Evolutionary conservation across 768 basidiomycete species (phyloP), one percentile per base, ranked within the genome.

Genomic region (Collybia nuda): DNA sequence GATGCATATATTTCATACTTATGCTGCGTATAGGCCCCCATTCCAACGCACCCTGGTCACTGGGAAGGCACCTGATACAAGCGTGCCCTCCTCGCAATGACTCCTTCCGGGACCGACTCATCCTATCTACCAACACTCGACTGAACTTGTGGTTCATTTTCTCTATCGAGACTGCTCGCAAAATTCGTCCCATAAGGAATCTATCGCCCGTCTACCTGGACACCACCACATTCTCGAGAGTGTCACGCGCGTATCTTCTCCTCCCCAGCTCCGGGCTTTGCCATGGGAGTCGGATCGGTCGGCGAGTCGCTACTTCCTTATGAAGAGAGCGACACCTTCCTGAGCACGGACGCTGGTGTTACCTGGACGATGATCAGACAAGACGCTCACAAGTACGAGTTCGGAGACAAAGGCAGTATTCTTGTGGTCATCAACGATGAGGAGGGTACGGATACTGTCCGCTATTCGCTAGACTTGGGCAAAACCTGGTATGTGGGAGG

Each of bases 261-360:
- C 1, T 94, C 93, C 0, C 87, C 92, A 5, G 96, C 95, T 0
- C 96, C 96, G 0, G 96, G 97, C 0, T 80, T 93, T 52, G 87
- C 92, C 23, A 96, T 99, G 90, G 96, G 90, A n/a, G 93, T 98
- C 1, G 97, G 97, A 5, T 89, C 84, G 0, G 79, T 97, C 29
- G 94, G 96, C 2, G 69, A 77, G 18, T 66, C 70, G 11, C 72
- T 98, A 6, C 64, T 73, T 15, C 71, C 82, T 0, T 98, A 98
- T 59, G 84, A 88, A 38, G 86, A 97, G 32, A 86, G 90, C 60
- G 93, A 97, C 60, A 98, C 96, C 0, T 99, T 97, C 75, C 65
- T 98, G 52, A 95, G 92, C 57, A 87, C 78, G 0, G 92, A 99
- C 60, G 94, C 86, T 0, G 97, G 97, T 1, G 57, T 93, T 12